These are phyloP conservation scores for Mrakia hoshinonis DNA, from an alignment of 768 basidiomycete species.

Conservation along the genomic window DNA sequence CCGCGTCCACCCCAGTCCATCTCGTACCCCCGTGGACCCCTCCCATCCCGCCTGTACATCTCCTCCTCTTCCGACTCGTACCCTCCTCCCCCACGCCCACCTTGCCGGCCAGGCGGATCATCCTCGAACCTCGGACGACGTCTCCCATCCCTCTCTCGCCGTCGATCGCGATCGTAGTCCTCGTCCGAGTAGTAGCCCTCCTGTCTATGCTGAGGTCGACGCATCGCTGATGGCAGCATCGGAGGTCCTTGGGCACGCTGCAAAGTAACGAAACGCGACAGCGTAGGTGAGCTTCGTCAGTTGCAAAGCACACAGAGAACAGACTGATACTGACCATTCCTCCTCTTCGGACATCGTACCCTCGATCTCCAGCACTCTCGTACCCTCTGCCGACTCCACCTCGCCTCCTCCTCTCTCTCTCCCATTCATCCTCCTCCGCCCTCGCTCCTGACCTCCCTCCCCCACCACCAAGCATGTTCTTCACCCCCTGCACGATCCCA, in stretches of 20 bases:
- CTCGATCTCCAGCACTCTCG: neutral
- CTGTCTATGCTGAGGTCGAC: neutral
- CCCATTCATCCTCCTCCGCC: neutral
- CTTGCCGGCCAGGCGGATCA: no score
- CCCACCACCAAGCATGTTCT: neutral
- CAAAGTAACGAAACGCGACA: neutral
- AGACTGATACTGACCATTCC: neutral
- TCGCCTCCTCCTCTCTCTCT: neutral
- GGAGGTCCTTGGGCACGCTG: neutral
- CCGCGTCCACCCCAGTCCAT: no score
- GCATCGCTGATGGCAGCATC: neutral
- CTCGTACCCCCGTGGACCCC: no score
- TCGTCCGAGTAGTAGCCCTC: neutral
- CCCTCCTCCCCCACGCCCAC: no score
- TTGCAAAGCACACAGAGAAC: neutral
- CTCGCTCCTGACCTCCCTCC: conserved; percentile 17
- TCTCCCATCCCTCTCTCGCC: no score
- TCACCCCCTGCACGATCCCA: neutral
- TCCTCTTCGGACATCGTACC: neutral
- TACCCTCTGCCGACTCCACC: neutral
- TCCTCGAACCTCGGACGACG: no score
- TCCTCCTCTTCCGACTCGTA: no score
- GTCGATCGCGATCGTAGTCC: no score
- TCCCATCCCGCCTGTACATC: no score
- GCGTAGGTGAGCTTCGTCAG: neutral